These are phyloP conservation scores for Tuber magnatum DNA, from an alignment of 495 filamentous ascomycete species.

Conservation along the genomic window DNA sequence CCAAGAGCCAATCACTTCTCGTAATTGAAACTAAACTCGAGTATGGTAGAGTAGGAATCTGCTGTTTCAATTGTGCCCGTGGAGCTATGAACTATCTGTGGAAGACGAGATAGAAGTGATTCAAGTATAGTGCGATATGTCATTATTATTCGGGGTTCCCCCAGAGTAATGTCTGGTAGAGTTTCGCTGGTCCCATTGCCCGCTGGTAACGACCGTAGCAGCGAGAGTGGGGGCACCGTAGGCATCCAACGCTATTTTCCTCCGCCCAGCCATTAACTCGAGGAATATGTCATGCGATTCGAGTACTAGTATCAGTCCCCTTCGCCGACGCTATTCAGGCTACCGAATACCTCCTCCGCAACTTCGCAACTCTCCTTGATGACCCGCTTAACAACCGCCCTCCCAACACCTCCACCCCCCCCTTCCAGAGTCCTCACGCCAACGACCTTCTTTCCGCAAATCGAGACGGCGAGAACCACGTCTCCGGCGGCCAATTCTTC, in stretches of 20 bases:
- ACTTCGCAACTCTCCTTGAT: constrained; percentile 34
- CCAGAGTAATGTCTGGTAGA: neutral
- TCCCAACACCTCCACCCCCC: constrained; percentile 33
- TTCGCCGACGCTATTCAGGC: constrained; percentile 56
- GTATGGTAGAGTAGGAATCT: too few species aligned
- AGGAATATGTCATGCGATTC: neutral
- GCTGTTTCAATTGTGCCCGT: too few species aligned
- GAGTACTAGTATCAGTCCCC: constrained; percentile 35
- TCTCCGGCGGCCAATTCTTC: constrained; percentile 93
- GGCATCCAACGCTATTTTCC: neutral
- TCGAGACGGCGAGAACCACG: constrained; percentile 69
- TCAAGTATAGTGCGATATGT: too few species aligned
- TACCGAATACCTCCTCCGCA: constrained; percentile 63
- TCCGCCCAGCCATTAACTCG: neutral
- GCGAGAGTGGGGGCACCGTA: too few species aligned
- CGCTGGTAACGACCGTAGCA: too few species aligned
- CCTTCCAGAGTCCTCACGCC: constrained; percentile 38
- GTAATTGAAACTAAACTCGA: too few species aligned
- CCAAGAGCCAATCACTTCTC: too few species aligned
- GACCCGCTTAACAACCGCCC: constrained; percentile 28
- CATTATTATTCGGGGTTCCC: too few species aligned
- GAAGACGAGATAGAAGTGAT: too few species aligned
- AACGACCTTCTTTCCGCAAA: constrained; percentile 44
- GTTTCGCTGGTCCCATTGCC: neutral
- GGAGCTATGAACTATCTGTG: too few species aligned